These are phyloP conservation scores for Seminavis robusta DNA, from an alignment of 108 stramenopile species.

Conservation along the genomic window DNA sequence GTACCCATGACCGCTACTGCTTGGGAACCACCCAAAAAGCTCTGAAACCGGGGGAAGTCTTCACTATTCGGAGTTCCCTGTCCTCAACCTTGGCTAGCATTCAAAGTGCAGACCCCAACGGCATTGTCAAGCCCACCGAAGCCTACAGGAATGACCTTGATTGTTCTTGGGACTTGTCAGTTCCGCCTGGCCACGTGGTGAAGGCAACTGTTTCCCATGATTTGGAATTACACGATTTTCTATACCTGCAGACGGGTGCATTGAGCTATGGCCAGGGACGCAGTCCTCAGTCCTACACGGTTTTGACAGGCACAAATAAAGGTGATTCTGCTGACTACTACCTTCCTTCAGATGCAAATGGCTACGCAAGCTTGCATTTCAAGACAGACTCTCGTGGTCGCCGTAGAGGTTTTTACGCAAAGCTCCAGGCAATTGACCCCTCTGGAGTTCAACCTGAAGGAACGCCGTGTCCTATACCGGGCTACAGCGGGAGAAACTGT, in stretches of 20 bases:
- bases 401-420: slow-evolving; percentile 4
- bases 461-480: not conserved
- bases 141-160: slow-evolving; percentile 2
- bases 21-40: no score
- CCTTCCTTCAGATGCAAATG: not conserved
- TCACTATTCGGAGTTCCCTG: no score
- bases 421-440: not conserved
- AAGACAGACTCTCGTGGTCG: slow-evolving; percentile 3
- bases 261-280: not conserved
- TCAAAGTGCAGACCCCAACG: no score
- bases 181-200: not conserved
- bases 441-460: no score
- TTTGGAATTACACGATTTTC: slow-evolving; percentile 4
- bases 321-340: not conserved
- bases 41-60: no score
- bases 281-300: not conserved
- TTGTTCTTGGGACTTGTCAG: not conserved
- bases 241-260: not conserved
- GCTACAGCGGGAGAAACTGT: not conserved
- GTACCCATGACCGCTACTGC: slow-evolving; percentile 3
- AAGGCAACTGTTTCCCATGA: not conserved
- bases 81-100: no score
- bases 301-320: not conserved
- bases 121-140: not conserved
- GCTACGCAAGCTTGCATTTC: not conserved